These are phyloP conservation scores for Rhodotorula taiwanensis DNA, from an alignment of 768 basidiomycete genomes.

Conservation along the genomic window DNA sequence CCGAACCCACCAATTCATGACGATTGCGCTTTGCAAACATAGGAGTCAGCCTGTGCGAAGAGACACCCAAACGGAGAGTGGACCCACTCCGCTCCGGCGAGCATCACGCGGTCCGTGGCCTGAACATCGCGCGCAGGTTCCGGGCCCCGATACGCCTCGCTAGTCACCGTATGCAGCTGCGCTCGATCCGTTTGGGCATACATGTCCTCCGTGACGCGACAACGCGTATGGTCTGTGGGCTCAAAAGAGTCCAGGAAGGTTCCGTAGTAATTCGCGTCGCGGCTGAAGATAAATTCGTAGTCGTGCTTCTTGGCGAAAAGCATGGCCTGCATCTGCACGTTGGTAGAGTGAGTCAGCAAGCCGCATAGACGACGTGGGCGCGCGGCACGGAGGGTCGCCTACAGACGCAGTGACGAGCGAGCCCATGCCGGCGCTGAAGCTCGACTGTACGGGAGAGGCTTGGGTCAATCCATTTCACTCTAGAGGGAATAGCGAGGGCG, in stretches of 20 bases:
- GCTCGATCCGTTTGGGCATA: not conserved
- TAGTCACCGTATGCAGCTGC: not conserved
- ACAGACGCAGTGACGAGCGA: not conserved
- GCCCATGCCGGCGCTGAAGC: not conserved
- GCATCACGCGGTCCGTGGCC: too few relatives aligned
- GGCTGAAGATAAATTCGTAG: conserved; percentile 13
- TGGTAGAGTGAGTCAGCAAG: too few relatives aligned
- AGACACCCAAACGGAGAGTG: not conserved
- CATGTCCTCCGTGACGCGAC: conserved; percentile 2
- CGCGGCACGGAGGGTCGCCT: not conserved
- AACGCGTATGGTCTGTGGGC: not conserved
- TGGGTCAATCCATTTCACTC: not conserved
- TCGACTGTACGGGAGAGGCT: not conserved
- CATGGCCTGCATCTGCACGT: too few relatives aligned
- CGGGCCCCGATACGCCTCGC: too few relatives aligned
- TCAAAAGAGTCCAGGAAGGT: conserved; percentile 12
- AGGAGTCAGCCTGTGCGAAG: not conserved
- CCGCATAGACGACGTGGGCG: too few relatives aligned
- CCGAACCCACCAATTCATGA: not conserved
- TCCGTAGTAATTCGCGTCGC: conserved; percentile 15
- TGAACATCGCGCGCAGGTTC: too few relatives aligned
- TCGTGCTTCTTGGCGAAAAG: conserved; percentile 14
- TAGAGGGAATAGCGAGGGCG: too few relatives aligned
- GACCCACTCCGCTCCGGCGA: conserved; percentile 4
- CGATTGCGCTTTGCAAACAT: not conserved